These are phyloP conservation scores for Rubroshorea leprosula DNA, from an alignment of 345 rosid species.

Conservation along the genomic window DNA sequence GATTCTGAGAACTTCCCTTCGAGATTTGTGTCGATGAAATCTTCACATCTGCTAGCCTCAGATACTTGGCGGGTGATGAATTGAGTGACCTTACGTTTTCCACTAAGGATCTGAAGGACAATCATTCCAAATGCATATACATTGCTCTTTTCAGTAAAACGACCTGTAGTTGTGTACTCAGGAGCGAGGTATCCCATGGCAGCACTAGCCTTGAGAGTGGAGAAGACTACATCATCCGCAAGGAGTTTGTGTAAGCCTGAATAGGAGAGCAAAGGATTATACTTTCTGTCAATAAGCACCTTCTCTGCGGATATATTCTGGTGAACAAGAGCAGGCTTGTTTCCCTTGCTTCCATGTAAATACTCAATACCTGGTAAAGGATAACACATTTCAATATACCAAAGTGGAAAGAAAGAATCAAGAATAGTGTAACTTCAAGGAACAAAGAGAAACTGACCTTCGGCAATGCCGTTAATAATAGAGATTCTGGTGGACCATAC, in stretches of 20 bases:
- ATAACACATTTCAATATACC: too few relatives aligned
- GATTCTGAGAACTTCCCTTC: constrained; percentile 42
- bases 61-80: constrained; percentile 40
- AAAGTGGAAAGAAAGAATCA: background rate
- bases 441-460: constrained; percentile 42
- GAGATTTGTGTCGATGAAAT: constrained; percentile 65
- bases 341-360: too few relatives aligned
- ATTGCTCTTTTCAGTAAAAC: constrained; percentile 84
- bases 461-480: constrained; percentile 73
- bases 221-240: constrained; percentile 81
- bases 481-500: constrained; percentile 83
- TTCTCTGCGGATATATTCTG: constrained; percentile 84
- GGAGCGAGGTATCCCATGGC: constrained; percentile 99
- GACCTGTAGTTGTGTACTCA: constrained; percentile 86
- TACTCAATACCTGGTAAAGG: too few relatives aligned
- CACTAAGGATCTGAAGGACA: constrained; percentile 65
- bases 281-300: too few relatives aligned
- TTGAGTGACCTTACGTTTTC: constrained; percentile 52
- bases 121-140: constrained; percentile 75
- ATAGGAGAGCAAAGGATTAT: constrained; percentile 68
- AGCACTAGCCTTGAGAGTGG: too few relatives aligned
- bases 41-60: constrained; percentile 44
- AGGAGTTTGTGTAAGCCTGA: constrained; percentile 88
- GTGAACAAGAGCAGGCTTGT: constrained; percentile 61
- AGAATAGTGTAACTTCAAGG: background rate